Conservation (phyloP, 371 early-diverging fungal species). For the Synchytrium microbalum region DNA sequence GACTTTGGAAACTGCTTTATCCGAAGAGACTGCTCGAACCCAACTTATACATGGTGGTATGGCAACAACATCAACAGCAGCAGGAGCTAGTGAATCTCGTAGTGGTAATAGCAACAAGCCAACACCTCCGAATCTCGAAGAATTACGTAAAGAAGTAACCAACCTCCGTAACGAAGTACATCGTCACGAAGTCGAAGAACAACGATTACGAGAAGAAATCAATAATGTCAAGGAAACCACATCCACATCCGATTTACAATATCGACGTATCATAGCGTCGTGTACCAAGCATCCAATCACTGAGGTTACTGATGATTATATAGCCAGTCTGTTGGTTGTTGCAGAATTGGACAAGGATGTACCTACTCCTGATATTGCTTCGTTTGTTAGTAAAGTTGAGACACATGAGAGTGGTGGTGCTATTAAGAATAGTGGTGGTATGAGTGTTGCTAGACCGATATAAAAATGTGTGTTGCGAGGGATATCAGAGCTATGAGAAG, state of each 20-base stretch:
- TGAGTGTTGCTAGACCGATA: background rate
- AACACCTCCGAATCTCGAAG: background rate
- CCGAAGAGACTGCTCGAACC: background rate
- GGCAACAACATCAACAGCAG: background rate
- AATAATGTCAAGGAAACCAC: background rate
- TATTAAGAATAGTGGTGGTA: background rate
- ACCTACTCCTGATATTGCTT: background rate
- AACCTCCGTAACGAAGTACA: conserved; percentile 1
- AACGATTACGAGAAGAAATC: background rate
- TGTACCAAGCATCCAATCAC: background rate
- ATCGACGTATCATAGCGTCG: background rate
- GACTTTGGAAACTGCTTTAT: conserved; percentile 32
- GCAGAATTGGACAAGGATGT: background rate
- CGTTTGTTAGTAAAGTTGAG: background rate
- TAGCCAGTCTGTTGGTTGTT: background rate
- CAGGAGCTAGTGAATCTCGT: background rate
- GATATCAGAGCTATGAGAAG: no score
- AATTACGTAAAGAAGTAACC: background rate
- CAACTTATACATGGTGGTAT: background rate
- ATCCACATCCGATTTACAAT: background rate
- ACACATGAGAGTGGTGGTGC: background rate
- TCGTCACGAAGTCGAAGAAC: conserved; percentile 7
- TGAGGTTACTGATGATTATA: background rate
- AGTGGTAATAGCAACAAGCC: background rate
- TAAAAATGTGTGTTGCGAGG: no score